Evolutionary conservation across 2,329 filamentous ascomycete species (phyloP), one percentile per base, ranked within the genome.

Genomic region (Chaetomium sp.): DNA sequence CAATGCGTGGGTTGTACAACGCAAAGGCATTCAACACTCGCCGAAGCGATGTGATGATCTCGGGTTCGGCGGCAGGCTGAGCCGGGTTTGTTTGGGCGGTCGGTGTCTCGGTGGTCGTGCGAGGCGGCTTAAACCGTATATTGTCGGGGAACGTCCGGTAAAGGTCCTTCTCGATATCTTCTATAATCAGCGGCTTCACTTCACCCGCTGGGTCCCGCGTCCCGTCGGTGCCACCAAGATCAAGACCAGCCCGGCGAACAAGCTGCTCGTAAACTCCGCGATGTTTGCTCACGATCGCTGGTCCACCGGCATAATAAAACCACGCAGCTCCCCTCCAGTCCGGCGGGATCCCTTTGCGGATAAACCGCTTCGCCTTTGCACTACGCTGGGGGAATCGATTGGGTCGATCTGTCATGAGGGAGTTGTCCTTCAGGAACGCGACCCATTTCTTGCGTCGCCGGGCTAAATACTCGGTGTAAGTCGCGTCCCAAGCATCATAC

Each of bases 61-160:
- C 78, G 0, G 88, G 89, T 72, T 96, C 91, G 44, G 67, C 67
- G 57, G 67, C 73, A 60, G 69, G 72, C 61, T 67, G 69, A 42
- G 61, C 70, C 60, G 63, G 64, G 46, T 32, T 42, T 11, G 27
- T 35, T 32, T 44, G n/a, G 8, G 36, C 32, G 3, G 58, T 2
- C 3, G 49, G 6, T 5, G 32, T n/a, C 11, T 56, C 49, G 12
- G 49, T 32, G n/a, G 66, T 59, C 36, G 68, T 59, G 54, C 65
- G 65, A 41, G 70, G 61, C 36, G 66, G 63, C 66, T 94, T 94
- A 74, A 96, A 97, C 61, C 84, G 85, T 54, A 95, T 79, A 64
- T 97, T 96, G 73, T 97, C 92, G 0, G 92, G 92, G 66, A 96
- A 97, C 0, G 92, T 96, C 42, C 92, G 84, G 72, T 96, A 89